Evolutionary conservation across 352 stramenopile species (phyloP).

Genomic region (Pythium graminicola): DNA sequence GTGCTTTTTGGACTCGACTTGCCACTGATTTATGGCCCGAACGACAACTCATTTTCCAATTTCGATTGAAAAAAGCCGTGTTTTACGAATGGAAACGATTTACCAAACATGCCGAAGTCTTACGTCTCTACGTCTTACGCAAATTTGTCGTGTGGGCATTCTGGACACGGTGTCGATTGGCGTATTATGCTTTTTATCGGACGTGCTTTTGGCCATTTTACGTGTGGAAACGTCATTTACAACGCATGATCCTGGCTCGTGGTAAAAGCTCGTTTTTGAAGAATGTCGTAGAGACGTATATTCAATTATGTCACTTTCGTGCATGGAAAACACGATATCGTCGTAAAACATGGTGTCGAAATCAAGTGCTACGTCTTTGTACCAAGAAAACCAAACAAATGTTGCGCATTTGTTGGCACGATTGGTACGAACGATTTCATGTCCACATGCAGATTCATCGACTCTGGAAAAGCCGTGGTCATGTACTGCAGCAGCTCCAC

Average conservation of each 20-base stretch:
- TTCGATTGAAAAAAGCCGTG: conserved; percentile 27
- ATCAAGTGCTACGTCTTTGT: conserved; percentile 9
- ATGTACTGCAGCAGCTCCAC: conserved; percentile 39
- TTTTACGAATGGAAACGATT: conserved; percentile 27
- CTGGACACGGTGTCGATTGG: conserved; percentile 9
- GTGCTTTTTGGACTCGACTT: conserved; percentile 17
- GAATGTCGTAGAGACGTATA: conserved; percentile 28
- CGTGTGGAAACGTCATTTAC: conserved; percentile 42
- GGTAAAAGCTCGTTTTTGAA: conserved; percentile 34
- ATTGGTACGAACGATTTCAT: conserved; percentile 15
- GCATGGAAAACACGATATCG: conserved; percentile 25
- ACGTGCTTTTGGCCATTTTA: conserved; percentile 52
- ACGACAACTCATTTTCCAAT: conserved; percentile 29
- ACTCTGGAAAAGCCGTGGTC: conserved; percentile 34
- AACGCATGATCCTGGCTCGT: conserved; percentile 31
- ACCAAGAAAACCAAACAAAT: conserved; percentile 11
- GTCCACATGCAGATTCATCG: conserved; percentile 15
- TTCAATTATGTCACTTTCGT: conserved; percentile 32
- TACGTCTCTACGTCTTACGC: conserved; percentile 26
- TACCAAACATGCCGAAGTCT: conserved; percentile 18
- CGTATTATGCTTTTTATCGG: conserved; percentile 31
- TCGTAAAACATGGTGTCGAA: conserved; percentile 7
- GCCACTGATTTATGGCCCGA: conserved; percentile 27
- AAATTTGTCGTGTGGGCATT: conserved; percentile 39
- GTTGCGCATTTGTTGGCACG: conserved; percentile 13